These are phyloP conservation scores for Pyrus pyrifolia DNA, from an alignment of 306 rosid species.

Conservation along the genomic window DNA sequence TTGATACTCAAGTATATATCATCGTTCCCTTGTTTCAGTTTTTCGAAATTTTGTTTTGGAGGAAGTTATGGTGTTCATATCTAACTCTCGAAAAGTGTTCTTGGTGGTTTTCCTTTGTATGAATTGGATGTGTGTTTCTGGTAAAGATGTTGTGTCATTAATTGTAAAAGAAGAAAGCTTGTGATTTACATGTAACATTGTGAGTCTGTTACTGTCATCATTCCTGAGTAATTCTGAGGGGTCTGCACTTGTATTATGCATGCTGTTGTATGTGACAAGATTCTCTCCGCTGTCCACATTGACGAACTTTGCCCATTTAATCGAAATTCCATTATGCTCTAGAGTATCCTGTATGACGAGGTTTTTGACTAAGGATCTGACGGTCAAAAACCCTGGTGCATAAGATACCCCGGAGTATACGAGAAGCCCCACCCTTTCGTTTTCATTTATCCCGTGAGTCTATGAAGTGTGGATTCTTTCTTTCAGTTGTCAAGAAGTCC, in stretches of 20 bases:
- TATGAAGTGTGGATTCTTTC: background rate
- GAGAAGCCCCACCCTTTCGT: background rate
- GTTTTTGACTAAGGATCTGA: no score
- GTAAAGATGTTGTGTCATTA: background rate
- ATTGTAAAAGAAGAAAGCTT: background rate
- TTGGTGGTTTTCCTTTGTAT: constrained; percentile 3
- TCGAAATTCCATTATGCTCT: no score
- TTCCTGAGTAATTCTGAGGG: no score
- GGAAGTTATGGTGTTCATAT: constrained; percentile 5
- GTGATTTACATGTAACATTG: background rate
- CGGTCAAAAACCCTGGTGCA: no score
- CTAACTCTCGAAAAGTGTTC: background rate
- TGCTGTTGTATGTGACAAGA: background rate
- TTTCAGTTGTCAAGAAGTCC: background rate
- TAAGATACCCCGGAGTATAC: no score
- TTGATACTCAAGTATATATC: constrained; percentile 27
- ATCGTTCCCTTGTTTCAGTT: background rate
- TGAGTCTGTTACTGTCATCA: background rate
- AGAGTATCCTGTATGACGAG: no score
- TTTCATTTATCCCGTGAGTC: background rate
- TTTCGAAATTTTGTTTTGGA: background rate
- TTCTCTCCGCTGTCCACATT: background rate
- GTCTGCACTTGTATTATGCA: no score
- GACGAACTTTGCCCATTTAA: no score
- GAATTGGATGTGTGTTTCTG: background rate